A percentile compares a stretch with the other conserved stretches of the same genome.
These are phyloP conservation scores for Kazachstania sp. DNA, from an alignment of 1,139 yeast genomes.

Conservation along the genomic window DNA sequence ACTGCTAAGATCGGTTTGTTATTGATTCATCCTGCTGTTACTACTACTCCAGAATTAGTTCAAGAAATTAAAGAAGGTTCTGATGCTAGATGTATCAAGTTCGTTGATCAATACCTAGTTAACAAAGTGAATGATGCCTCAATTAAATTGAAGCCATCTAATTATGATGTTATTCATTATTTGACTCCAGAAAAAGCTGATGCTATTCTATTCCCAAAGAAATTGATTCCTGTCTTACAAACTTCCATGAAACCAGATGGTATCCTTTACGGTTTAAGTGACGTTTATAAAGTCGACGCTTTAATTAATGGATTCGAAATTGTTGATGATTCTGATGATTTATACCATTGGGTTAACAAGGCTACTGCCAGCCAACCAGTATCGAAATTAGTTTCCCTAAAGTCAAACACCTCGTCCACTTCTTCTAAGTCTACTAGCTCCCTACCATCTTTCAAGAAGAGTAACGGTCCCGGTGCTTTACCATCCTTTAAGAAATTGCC, in stretches of 20 bases:
- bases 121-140: conserved; percentile 58
- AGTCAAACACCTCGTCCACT: not conserved
- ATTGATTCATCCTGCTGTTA: conserved; percentile 65
- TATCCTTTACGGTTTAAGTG: conserved; percentile 24
- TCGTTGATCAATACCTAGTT: conserved; percentile 37
- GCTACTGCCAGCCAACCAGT: not conserved
- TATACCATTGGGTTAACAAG: conserved; percentile 26
- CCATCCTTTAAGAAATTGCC: conserved; percentile 10
- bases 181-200: conserved; percentile 46
- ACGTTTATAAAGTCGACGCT: conserved; percentile 27
- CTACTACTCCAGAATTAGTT: conserved; percentile 48
- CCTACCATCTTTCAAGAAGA: conserved; percentile 2
- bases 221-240: conserved; percentile 20
- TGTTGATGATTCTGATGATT: conserved; percentile 6
- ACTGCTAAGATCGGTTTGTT: conserved; percentile 36
- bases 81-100: conserved; percentile 17
- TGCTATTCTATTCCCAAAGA: conserved; percentile 25
- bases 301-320: conserved; percentile 27
- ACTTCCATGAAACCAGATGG: conserved; percentile 21
- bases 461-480: not conserved
- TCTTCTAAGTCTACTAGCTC: not conserved
- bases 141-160: conserved; percentile 38
- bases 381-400: conserved; percentile 1
- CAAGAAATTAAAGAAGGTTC: conserved; percentile 34
- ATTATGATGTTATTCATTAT: conserved; percentile 46